Evolutionary conservation across 148 eudicot genomes (phyloP).

Genomic region (Amaranthus palmeri): DNA sequence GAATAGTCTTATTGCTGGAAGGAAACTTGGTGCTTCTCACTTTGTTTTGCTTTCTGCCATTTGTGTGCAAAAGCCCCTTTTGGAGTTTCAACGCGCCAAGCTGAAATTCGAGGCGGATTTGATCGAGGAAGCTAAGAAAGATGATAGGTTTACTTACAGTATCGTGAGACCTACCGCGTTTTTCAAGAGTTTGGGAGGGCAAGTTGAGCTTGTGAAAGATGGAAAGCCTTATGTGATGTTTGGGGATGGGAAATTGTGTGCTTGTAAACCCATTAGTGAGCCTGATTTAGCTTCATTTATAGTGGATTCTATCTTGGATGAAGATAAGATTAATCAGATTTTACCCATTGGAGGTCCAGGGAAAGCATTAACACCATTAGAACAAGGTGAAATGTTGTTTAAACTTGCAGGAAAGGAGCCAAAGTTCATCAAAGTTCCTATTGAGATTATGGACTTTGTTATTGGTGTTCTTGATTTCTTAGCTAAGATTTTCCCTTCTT

Average conservation of each 20-base stretch:
- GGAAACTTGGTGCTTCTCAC: constrained; percentile 65
- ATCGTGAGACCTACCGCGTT: constrained; percentile 97
- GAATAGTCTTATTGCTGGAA: constrained; percentile 75
- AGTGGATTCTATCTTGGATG: constrained; percentile 67
- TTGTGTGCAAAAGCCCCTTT: constrained; percentile 92
- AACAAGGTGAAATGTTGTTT: constrained; percentile 90
- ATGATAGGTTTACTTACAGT: constrained; percentile 59
- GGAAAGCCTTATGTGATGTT: constrained; percentile 98
- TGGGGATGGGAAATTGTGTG: constrained; percentile 95
- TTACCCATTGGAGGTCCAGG: constrained; percentile 95
- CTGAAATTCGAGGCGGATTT: constrained; percentile 84
- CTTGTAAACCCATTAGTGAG: constrained; percentile 94
- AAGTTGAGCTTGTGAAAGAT: constrained; percentile 82
- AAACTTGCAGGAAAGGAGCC: constrained; percentile 66
- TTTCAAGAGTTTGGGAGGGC: constrained; percentile 97
- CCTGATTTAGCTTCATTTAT: constrained; percentile 79
- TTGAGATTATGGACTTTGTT: constrained; percentile 84
- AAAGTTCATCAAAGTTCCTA: constrained; percentile 80
- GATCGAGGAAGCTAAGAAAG: constrained; percentile 51
- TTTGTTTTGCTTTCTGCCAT: constrained; percentile 88
- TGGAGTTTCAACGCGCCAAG: constrained; percentile 88
- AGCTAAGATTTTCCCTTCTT: constrained; percentile 59
- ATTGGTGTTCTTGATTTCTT: constrained; percentile 79
- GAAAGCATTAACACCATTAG: constrained; percentile 78
- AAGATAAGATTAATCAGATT: constrained; percentile 55